These are phyloP conservation scores for Rubus idaeus DNA, from an alignment of 306 rosid genomes.

Conservation along the genomic window DNA sequence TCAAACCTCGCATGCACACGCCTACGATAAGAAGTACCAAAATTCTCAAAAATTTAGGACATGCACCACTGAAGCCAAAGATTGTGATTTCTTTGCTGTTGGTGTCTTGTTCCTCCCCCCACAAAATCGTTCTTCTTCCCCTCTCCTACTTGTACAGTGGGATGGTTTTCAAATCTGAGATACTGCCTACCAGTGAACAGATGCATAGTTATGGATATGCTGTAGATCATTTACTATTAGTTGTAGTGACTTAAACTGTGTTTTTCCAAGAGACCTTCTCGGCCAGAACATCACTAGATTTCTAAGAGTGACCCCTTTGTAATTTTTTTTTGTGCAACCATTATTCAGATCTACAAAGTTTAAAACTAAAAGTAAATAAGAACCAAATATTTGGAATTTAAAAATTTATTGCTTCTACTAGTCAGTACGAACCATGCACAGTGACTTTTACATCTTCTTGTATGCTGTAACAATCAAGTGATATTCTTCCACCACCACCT, in stretches of 20 bases:
- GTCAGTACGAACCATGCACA: constrained; percentile 67
- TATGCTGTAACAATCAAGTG: constrained; percentile 94
- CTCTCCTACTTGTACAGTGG: background rate
- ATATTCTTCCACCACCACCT: constrained; percentile 98
- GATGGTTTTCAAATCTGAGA: background rate
- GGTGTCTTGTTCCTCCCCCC: no score
- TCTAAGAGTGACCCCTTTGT: background rate
- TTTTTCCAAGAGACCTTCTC: no score
- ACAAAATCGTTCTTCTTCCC: background rate
- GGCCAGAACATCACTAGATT: no score
- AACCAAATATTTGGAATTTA: constrained; percentile 29
- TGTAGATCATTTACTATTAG: no score
- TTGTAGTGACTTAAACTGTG: no score
- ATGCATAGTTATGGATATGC: background rate
- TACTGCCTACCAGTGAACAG: background rate
- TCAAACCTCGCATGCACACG: no score
- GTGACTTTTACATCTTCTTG: constrained; percentile 89
- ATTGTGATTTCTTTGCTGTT: no score
- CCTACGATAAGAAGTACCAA: background rate
- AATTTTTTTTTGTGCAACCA: constrained; percentile 20
- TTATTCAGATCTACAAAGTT: constrained; percentile 17
- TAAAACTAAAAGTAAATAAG: constrained; percentile 20
- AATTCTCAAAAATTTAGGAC: background rate
- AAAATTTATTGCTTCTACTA: constrained; percentile 16
- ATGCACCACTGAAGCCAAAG: no score